A percentile compares a stretch with the other conserved stretches of the same genome.
Evolutionary conservation across 1,284 basidiomycete species (phyloP).

Genomic region (Kalmanozyma brasiliensis): DNA sequence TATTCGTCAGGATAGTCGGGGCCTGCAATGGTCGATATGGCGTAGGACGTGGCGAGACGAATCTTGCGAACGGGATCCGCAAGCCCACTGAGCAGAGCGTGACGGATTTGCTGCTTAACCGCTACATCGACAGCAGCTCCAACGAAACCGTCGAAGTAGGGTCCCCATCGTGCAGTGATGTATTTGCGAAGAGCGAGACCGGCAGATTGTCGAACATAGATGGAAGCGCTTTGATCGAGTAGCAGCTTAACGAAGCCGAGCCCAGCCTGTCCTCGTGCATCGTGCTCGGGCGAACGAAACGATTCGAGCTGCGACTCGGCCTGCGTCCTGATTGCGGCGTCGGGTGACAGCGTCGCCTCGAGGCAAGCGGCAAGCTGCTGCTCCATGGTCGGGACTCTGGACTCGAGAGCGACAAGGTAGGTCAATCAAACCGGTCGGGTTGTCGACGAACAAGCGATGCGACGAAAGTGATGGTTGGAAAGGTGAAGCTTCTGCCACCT

Average conservation of each 20-base stretch:
- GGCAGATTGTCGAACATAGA: slow-evolving; percentile 58
- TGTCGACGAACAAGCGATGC: too few species aligned
- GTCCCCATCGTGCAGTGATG: slow-evolving; percentile 61
- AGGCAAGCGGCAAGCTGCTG: slow-evolving; percentile 45
- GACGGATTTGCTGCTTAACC: slow-evolving; percentile 54
- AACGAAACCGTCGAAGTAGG: slow-evolving; percentile 55
- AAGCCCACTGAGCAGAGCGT: slow-evolving; percentile 49
- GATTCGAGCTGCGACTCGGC: slow-evolving; percentile 49
- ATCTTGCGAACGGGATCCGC: slow-evolving; percentile 54
- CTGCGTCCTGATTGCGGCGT: slow-evolving; percentile 27
- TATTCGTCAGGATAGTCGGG: slow-evolving; percentile 66
- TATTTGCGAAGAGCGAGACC: slow-evolving; percentile 58
- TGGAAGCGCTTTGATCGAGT: slow-evolving; percentile 16
- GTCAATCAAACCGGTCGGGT: too few species aligned
- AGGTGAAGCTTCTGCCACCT: too few species aligned
- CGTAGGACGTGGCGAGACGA: slow-evolving; percentile 55
- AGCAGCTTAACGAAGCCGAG: slow-evolving; percentile 45
- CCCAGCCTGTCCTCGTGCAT: slow-evolving; percentile 29
- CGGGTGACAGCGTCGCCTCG: slow-evolving; percentile 48
- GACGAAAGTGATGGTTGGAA: too few species aligned
- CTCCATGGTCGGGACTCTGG: slow-evolving; percentile 24
- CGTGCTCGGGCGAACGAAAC: slow-evolving; percentile 34
- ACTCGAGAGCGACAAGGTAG: neutral
- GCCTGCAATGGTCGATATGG: slow-evolving; percentile 56
- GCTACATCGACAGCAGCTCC: slow-evolving; percentile 44